Conservation (phyloP, 768 basidiomycete species). For the Suillus americanus region DNA sequence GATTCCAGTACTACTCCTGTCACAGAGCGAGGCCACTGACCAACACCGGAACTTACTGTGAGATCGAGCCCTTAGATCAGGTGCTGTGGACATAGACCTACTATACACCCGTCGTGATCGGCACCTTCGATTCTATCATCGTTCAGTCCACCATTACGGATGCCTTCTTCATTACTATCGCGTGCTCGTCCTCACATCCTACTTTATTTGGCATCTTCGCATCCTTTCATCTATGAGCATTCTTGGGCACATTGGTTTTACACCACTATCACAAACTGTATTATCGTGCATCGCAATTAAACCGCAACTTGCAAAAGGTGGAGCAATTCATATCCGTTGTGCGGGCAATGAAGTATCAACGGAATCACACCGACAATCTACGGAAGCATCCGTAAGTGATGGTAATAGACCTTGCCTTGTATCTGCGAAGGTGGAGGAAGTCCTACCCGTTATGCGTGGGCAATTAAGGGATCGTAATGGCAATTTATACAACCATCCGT, state of each 20-base stretch:
- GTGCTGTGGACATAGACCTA: not conserved
- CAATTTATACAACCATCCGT: not conserved
- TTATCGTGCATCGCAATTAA: not conserved
- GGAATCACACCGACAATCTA: not conserved
- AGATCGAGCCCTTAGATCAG: not conserved
- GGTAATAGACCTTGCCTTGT: conserved; percentile 11
- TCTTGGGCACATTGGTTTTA: not conserved
- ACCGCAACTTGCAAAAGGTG: not conserved
- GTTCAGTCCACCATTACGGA: not conserved
- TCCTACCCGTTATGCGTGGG: not conserved
- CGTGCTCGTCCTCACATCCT: not conserved
- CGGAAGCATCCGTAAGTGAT: not conserved
- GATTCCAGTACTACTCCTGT: not conserved
- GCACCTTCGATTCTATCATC: not conserved
- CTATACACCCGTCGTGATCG: not conserved
- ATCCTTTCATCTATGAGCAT: not conserved
- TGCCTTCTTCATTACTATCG: not conserved
- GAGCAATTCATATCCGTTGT: not conserved
- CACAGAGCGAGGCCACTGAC: not conserved
- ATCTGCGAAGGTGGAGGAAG: conserved; percentile 11
- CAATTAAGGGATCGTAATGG: not conserved
- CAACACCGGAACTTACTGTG: conserved; percentile 1
- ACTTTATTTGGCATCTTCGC: conserved; percentile 1
- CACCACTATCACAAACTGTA: conserved; percentile 3
- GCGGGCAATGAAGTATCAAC: not conserved